Evolutionary conservation across 495 filamentous ascomycete species (phyloP), one percentile per base, ranked within the genome.

Genomic region (Neurospora sp.): DNA sequence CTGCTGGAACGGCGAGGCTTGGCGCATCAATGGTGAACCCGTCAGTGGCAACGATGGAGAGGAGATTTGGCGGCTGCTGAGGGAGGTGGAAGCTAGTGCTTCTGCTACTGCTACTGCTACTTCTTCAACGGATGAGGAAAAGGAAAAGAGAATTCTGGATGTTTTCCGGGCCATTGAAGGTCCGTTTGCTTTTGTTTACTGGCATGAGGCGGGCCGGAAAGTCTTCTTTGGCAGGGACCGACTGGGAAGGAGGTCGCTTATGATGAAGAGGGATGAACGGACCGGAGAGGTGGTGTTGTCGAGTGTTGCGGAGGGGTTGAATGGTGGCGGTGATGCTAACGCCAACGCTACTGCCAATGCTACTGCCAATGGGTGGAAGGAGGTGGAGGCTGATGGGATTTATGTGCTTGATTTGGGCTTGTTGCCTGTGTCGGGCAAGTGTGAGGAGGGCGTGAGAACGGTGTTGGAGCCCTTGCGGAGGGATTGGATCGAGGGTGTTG

Each of bases 1-100:
- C 18, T 98, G 95, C 85, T 99, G 96, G 95, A 98, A 98, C 76
- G 96, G 96, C n/a, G 96, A 99, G 79, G 96, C 94, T 10, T 99
- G 96, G 96, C 90, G 86, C 70, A 86, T 97, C 70, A 77, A 76
- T 27, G 84, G 83, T 22, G 80, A 86, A 16, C 73, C 84, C 38
- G 82, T 94, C 35, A 74, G 77, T 35, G 89, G 88, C 44, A 98
- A 97, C 79, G 96, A 99, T 79, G 91, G 92, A 1, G 86, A 92
- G 76, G 80, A 80, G 12, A 85, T 99, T 16, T 90, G 94, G 76
- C 75, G 85, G n/a, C 74, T 87, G 61, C 87, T 98, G 59, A 76
- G 14, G 27, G 53, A 31, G 6, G 40, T 90, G 18, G 78, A 84
- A 40, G 87, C 86, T 66, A 78, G 76, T 77, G 75, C 77, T 75